These are phyloP conservation scores for Leonotis leonurus DNA, from an alignment of 257 asterid species.

Conservation along the genomic window DNA sequence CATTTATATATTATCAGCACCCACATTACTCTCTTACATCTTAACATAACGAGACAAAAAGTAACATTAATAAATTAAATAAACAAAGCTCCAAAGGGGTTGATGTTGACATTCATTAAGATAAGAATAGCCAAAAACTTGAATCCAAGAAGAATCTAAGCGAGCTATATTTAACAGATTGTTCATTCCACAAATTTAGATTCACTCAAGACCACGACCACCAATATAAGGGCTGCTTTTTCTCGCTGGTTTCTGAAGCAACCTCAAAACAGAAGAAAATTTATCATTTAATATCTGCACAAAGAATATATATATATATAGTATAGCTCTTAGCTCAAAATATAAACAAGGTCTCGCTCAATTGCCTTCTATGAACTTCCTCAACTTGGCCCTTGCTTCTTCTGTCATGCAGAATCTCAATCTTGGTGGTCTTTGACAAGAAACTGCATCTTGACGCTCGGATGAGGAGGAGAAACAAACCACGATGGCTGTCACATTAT, in stretches of 20 bases:
- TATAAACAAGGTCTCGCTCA: slow-evolving; percentile 14
- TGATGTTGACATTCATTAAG: not conserved
- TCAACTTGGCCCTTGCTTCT: slow-evolving; percentile 60
- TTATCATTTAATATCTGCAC: slow-evolving; percentile 13
- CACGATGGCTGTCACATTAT: slow-evolving; percentile 77
- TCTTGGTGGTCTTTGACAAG: slow-evolving; percentile 49
- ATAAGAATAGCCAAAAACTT: not conserved
- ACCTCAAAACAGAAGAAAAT: slow-evolving; percentile 14
- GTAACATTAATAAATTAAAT: not conserved
- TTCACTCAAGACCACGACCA: not conserved
- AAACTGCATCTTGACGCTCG: slow-evolving; percentile 21
- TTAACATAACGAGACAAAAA: not conserved
- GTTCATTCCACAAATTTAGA: not conserved
- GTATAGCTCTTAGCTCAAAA: not conserved
- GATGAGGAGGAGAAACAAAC: slow-evolving; percentile 52
- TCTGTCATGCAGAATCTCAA: slow-evolving; percentile 61
- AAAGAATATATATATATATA: slow-evolving; percentile 12
- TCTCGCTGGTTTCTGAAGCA: slow-evolving; percentile 17
- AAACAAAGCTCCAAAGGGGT: not conserved
- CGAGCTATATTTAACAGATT: not conserved
- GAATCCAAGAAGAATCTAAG: not conserved
- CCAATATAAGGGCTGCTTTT: slow-evolving; percentile 12
- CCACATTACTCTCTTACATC: not conserved
- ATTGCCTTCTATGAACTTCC: slow-evolving; percentile 48
- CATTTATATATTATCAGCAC: slow-evolving; percentile 23